Conservation (phyloP, 1,139 yeast species). For the Kodamaea arcana region DNA sequence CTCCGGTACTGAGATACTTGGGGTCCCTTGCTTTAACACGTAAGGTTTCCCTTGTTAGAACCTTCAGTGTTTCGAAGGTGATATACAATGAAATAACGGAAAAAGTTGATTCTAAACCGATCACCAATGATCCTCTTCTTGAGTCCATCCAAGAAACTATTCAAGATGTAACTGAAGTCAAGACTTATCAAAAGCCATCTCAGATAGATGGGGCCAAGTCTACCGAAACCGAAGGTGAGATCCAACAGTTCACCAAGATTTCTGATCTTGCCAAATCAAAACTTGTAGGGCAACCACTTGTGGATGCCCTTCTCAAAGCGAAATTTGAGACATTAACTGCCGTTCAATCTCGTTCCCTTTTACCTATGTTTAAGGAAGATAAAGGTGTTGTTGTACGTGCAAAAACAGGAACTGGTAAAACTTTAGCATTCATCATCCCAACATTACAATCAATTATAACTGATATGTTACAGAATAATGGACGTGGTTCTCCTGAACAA, state of each 20-base stretch:
- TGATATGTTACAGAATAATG: conserved; percentile 11
- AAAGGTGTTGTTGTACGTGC: conserved; percentile 80
- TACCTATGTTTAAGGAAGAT: conserved; percentile 57
- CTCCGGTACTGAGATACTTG: conserved; percentile 1
- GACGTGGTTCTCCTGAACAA: conserved; percentile 14
- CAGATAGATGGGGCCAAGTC: no score
- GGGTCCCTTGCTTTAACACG: background rate
- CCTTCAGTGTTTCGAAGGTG: conserved; percentile 2
- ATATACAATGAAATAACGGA: background rate
- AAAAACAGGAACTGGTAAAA: conserved; percentile 94
- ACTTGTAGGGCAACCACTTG: conserved; percentile 9
- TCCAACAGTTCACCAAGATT: conserved; percentile 4
- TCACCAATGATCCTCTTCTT: background rate
- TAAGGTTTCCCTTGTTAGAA: conserved; percentile 2
- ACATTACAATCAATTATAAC: conserved; percentile 43
- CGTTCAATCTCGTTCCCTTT: conserved; percentile 71
- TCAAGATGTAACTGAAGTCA: background rate
- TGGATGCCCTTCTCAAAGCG: conserved; percentile 35
- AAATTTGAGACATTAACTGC: conserved; percentile 58
- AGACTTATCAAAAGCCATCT: no score
- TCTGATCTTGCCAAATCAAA: conserved; percentile 8
- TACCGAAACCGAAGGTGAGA: no score
- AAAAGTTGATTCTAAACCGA: no score
- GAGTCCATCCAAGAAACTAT: background rate
- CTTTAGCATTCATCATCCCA: conserved; percentile 84